These are phyloP conservation scores for Bipolaris gigantea DNA, from an alignment of 2,329 filamentous ascomycete genomes.

Conservation along the genomic window DNA sequence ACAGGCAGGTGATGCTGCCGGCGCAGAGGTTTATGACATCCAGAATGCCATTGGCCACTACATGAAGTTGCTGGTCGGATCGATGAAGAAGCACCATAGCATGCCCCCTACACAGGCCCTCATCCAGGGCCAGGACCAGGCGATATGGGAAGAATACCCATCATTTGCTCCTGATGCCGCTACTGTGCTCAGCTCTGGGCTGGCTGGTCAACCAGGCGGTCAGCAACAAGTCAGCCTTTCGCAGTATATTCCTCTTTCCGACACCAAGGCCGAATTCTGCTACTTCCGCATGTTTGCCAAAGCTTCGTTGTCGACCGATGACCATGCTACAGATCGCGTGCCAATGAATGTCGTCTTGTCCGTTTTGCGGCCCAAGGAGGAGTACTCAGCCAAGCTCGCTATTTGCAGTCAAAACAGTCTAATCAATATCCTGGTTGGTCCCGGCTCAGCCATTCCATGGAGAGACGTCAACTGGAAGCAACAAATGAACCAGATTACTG, in stretches of 20 bases:
- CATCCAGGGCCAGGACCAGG: slow-evolving; percentile 77
- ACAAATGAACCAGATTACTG: slow-evolving; percentile 64
- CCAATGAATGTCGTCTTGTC: slow-evolving; percentile 75
- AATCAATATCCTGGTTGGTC: slow-evolving; percentile 73
- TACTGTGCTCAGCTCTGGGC: slow-evolving; percentile 59
- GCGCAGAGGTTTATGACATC: slow-evolving; percentile 52
- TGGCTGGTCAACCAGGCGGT: slow-evolving; percentile 46
- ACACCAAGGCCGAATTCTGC: slow-evolving; percentile 72
- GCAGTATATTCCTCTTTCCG: slow-evolving; percentile 74
- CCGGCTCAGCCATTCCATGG: slow-evolving; percentile 71
- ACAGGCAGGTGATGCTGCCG: slow-evolving; percentile 48
- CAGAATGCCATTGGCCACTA: slow-evolving; percentile 63
- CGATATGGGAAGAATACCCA: slow-evolving; percentile 80
- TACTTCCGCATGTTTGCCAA: slow-evolving; percentile 78
- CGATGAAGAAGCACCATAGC: slow-evolving; percentile 82
- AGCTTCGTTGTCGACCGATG: slow-evolving; percentile 72
- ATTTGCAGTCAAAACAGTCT: slow-evolving; percentile 79
- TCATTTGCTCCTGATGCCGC: slow-evolving; percentile 70
- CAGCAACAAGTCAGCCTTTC: slow-evolving; percentile 55
- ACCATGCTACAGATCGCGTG: slow-evolving; percentile 65
- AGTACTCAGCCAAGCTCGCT: slow-evolving; percentile 70
- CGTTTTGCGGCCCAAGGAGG: slow-evolving; percentile 69
- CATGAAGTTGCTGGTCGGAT: slow-evolving; percentile 73
- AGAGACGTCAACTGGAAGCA: slow-evolving; percentile 79
- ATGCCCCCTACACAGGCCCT: slow-evolving; percentile 66